Evolutionary conservation across 1,139 yeast species (phyloP), one percentile per base, ranked within the genome.

Genomic region (Sugiyamaella sp.): DNA sequence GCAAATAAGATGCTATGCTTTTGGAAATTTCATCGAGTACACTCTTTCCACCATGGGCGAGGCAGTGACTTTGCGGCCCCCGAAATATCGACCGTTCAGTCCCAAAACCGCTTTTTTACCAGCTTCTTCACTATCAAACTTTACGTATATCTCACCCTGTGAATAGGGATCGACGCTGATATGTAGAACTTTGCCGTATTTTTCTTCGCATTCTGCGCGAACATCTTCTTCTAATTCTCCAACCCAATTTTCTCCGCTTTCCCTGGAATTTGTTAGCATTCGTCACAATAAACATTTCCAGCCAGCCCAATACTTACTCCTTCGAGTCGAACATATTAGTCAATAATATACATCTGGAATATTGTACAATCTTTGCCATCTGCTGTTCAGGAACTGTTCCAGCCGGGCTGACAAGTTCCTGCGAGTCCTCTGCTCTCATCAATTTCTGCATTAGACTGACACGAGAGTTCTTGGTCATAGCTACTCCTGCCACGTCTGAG

Each of bases 141-240:
- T 71, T 48, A 70, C 59, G 50, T 64, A 71, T 19, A 72, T 66
- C 39, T 71, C 72, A 25, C 75, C 75, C 22, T 60, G 56, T 12
- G 71, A 63, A 22, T 57, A 56, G 3, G 67, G 63, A 12, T 70
- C 74, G 20, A 72, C 69, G 10, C 63, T 57, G 38, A 72, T 63
- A 52, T 73, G 74, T 12, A 61, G 61, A 3, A 72, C 71, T 38
- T 61, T 54, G 33, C 76, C 76, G 52, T 71, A 72, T 56, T 69
- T 67, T 21, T 68, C 72, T 48, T 72, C 72, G 53, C 75, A 72
- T 53, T 72, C 75, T 3, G 62, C 64, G 33, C 61, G 61, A 38
- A 73, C 73, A 54, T 72, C 76, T 24, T 71, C 73, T 46, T 68
- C 71, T 17, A 72, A 66, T 49, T 72, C 75, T 22, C 62, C 55